Conservation (phyloP, 1,284 basidiomycete species). For the Microbotryum saponariae region DNA sequence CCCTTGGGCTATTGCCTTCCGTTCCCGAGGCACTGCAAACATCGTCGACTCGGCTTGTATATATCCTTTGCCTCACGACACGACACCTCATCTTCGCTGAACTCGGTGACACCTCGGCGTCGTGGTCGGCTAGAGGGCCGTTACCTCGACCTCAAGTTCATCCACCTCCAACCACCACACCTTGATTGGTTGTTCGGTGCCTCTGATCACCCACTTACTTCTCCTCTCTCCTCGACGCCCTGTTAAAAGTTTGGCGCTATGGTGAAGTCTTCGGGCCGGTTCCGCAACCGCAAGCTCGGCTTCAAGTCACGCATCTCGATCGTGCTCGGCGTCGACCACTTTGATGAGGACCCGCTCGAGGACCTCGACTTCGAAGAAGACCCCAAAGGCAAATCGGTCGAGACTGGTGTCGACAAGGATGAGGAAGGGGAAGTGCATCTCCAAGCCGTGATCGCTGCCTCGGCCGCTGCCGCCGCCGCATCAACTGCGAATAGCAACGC, state of each 20-base stretch:
- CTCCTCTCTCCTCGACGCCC: too few species aligned
- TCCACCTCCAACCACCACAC: too few species aligned
- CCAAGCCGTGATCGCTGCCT: conserved; percentile 66
- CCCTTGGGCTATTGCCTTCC: too few species aligned
- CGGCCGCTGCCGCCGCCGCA: conserved; percentile 50
- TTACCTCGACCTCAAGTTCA: too few species aligned
- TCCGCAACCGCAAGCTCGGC: conserved; percentile 40
- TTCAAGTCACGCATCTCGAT: conserved; percentile 39
- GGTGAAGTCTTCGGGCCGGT: conserved; percentile 35
- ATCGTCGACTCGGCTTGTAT: too few species aligned
- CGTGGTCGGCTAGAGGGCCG: too few species aligned
- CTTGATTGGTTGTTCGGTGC: too few species aligned
- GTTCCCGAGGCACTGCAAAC: too few species aligned
- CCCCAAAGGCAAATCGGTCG: conserved; percentile 31
- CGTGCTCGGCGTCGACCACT: conserved; percentile 34
- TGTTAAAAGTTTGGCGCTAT: conserved; percentile 4
- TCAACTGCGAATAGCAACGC: conserved; percentile 2
- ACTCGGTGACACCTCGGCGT: too few species aligned
- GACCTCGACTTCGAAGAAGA: conserved; percentile 30
- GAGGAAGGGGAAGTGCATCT: conserved; percentile 67
- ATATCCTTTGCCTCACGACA: too few species aligned
- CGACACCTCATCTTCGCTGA: too few species aligned
- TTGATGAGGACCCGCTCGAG: conserved; percentile 30
- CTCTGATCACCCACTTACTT: too few species aligned
- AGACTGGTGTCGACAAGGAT: conserved; percentile 41